Conservation (phyloP, 805 yeast species). For the Kuraishia hungarica region DNA sequence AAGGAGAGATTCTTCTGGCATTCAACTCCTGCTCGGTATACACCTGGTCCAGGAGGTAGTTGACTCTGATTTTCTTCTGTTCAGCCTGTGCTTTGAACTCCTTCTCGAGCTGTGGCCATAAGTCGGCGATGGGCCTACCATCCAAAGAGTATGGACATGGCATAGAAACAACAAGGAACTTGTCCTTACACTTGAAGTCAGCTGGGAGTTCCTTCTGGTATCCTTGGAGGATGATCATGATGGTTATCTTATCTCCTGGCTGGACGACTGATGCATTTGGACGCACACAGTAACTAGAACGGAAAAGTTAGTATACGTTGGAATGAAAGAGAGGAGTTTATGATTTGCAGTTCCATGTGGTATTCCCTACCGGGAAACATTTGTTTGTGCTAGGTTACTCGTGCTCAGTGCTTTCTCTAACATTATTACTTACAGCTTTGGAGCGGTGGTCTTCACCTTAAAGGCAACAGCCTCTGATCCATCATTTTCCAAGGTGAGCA, state of each 20-base stretch:
- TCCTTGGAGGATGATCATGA: constrained; percentile 82
- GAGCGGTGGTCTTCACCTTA: constrained; percentile 97
- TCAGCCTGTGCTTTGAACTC: constrained; percentile 19
- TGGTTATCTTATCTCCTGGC: constrained; percentile 61
- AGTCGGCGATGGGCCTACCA: constrained; percentile 49
- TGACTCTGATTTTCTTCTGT: constrained; percentile 9
- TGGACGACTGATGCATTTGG: constrained; percentile 4
- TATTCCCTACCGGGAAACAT: too few relatives aligned
- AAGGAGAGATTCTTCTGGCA: constrained; percentile 1
- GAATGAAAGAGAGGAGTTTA: not conserved
- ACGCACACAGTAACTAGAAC: constrained; percentile 3
- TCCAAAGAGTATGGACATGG: constrained; percentile 59
- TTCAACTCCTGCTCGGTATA: constrained; percentile 2
- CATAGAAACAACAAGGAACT: constrained; percentile 81
- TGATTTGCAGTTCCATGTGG: too few relatives aligned
- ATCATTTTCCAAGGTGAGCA: constrained; percentile 49
- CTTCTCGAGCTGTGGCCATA: constrained; percentile 71
- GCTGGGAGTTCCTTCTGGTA: constrained; percentile 64
- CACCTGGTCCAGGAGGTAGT: constrained; percentile 4
- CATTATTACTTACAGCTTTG: constrained; percentile 51
- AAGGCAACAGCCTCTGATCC: constrained; percentile 61
- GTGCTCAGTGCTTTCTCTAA: too few relatives aligned
- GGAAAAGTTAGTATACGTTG: not conserved
- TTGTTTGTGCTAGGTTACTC: too few relatives aligned
- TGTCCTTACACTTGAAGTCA: constrained; percentile 80